Conservation (phyloP, 176 grass and related monocot genomes). For the Leersia perrieri region DNA sequence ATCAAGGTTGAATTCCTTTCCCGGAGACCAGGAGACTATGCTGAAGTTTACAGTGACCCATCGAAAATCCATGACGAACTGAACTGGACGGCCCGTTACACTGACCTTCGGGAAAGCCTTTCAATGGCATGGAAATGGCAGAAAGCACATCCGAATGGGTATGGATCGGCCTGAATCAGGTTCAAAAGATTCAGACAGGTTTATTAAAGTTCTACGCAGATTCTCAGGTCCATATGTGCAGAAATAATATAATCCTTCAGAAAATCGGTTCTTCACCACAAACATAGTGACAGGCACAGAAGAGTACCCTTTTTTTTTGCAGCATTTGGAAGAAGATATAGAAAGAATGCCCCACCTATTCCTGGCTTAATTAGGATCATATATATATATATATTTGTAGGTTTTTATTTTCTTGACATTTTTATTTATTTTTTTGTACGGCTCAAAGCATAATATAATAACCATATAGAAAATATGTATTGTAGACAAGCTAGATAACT, state of each 20-base stretch:
- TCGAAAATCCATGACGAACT: conserved; percentile 71
- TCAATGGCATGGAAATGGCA: conserved; percentile 91
- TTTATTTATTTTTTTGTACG: conserved; percentile 22
- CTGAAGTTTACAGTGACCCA: conserved; percentile 93
- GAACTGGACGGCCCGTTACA: conserved; percentile 84
- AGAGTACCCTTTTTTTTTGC: conserved; percentile 18
- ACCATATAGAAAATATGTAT: conserved; percentile 21
- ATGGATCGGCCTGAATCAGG: conserved; percentile 44
- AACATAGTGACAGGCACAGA: conserved; percentile 13
- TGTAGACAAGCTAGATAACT: conserved; percentile 23
- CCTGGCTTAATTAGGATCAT: conserved; percentile 37
- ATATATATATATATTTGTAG: too few species aligned
- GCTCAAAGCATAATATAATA: conserved; percentile 31
- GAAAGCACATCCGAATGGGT: conserved; percentile 69
- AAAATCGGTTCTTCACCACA: conserved; percentile 27
- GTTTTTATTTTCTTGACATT: neutral
- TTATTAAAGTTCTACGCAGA: neutral
- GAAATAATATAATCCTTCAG: conserved; percentile 19
- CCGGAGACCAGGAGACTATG: conserved; percentile 85
- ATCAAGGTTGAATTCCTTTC: conserved; percentile 72
- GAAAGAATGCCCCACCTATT: neutral
- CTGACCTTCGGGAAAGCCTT: conserved; percentile 80
- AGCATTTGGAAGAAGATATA: conserved; percentile 13
- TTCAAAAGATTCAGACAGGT: neutral
- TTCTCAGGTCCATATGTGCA: conserved; percentile 31